These are phyloP conservation scores for Microsporum audouinii DNA, from an alignment of 2,329 filamentous ascomycete species.

Conservation along the genomic window DNA sequence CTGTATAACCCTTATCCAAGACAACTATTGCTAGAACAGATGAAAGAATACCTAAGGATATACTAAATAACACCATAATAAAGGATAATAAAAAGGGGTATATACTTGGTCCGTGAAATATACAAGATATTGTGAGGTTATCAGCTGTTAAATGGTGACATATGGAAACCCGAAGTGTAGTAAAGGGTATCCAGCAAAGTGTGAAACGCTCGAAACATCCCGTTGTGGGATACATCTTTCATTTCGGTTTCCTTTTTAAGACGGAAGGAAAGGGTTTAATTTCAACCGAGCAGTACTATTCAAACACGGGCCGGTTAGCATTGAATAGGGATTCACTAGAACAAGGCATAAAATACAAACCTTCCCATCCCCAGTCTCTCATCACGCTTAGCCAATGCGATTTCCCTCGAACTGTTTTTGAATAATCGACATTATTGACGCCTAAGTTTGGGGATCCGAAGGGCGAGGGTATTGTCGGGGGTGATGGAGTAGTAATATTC, in stretches of 20 bases:
- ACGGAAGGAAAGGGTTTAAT: neutral
- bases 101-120: neutral
- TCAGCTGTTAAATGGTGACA: neutral
- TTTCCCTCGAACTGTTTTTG: conserved; percentile 53
- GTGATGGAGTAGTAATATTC: neutral
- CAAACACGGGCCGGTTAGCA: neutral
- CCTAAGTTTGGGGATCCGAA: conserved; percentile 22
- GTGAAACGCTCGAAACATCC: neutral
- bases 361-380: conserved; percentile 62
- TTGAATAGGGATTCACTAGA: neutral
- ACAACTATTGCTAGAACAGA: too few relatives aligned
- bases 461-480: neutral
- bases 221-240: too few relatives aligned
- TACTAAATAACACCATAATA: neutral
- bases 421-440: conserved; percentile 41
- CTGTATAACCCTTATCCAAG: too few relatives aligned
- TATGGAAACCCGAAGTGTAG: conserved; percentile 23
- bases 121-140: neutral
- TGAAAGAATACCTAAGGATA: neutral
- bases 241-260: too few relatives aligned
- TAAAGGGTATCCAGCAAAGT: neutral
- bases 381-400: conserved; percentile 62
- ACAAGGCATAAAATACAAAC: conserved; percentile 27
- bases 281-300: neutral
- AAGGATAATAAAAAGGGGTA: neutral